Base-by-base conservation (phyloP, 306 rosid species). In the Corylus heterophylla region DNA sequence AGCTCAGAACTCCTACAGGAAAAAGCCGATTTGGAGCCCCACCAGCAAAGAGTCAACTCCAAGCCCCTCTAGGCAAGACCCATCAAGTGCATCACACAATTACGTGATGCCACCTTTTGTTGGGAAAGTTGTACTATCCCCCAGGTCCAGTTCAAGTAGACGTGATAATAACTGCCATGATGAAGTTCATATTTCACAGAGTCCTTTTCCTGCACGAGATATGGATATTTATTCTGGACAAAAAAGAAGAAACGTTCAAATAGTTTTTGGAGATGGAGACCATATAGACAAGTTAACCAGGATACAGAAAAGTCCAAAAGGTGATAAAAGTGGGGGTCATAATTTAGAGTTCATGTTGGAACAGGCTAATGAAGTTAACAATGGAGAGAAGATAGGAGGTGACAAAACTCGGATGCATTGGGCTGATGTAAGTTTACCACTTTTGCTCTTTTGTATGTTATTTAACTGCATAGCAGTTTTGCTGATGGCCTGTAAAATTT, bases 371-470 rank as follows among this genome's bases (percentile, higher is more conserved):
- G 63, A 59, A 80, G 67, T 63, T 64, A 29, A 75, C 74, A 56
- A 62, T 48, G 89, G 73, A 82, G 85, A 81, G 62, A 88, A 82
- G 77, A 68, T 69, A 74, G 90, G 83, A 49, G 80, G 64, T 75
- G 87, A 78, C 79, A 48, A 25, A 74, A 74, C 48, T 31, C 44
- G 71, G 86, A 83, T 84, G 82, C 76, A 86, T 74, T 89, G 88
- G 90, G 80, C 81, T 73, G 89, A 87, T 82, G 98, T 94, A 89
- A 63, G 97, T 74, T 78, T 74, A 77, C 64, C 78, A 49, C 75
- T 79, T 79, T 37, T 59, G 55, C 63, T n/a, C 54, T 61, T 56
- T 42, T 42, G 17, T 42, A 56, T 56, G 16, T 63, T 70, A 42
- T 35, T 47, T 31, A 44, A 70, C 74, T 64, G 58, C 54, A 76